phyloP scores from a whole-genome alignment of 176 grass and related monocot genomes.

The Aegilops sharonensis region DNA sequence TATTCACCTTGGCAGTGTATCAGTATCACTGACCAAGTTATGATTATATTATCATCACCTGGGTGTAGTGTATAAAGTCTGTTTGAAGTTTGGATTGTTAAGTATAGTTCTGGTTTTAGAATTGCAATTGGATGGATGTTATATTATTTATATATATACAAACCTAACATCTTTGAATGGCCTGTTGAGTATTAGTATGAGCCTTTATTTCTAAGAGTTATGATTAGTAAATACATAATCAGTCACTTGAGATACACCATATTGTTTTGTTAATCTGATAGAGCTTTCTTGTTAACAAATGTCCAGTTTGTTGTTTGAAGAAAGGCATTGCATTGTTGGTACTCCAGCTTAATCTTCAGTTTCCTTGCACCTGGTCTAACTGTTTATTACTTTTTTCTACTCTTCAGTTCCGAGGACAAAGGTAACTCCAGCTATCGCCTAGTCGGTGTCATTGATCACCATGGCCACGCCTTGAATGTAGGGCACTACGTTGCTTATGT shows the following conservation, averaged over 20 bases:
- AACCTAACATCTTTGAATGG: no score
- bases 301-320: not conserved
- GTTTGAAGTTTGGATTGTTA: no score
- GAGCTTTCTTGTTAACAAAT: conserved; percentile 18
- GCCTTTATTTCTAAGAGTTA: not conserved
- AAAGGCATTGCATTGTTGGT: not conserved
- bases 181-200: no score
- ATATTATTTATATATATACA: no score
- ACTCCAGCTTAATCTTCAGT: not conserved
- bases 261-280: not conserved
- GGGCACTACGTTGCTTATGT: conserved; percentile 66
- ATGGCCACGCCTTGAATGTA: not conserved
- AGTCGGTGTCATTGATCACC: conserved; percentile 49
- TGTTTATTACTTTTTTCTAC: not conserved
- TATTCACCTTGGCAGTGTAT: not conserved
- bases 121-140: no score
- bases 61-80: no score
- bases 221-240: not conserved
- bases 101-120: no score
- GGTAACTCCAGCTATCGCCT: conserved; percentile 34
- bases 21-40: not conserved
- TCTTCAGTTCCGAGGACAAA: conserved; percentile 38
- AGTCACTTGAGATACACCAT: not conserved
- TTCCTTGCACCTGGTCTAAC: not conserved
- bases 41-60: not conserved